Conservation (phyloP, 2,329 filamentous ascomycete species). For the Penicillium sp. region DNA sequence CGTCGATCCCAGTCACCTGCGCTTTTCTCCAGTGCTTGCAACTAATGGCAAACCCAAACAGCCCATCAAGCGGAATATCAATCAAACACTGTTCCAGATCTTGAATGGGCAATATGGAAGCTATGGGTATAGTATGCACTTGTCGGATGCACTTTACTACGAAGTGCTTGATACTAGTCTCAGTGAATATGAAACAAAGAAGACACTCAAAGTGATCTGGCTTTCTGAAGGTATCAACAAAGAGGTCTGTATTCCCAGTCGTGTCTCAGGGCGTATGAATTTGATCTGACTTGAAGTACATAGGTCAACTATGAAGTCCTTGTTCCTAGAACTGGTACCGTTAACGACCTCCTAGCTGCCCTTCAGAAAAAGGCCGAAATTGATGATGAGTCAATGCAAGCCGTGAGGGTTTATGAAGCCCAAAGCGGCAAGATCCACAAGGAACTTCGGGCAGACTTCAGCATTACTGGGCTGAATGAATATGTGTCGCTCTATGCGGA, state of each 20-base stretch:
- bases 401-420: conserved; percentile 76
- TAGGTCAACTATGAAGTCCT: conserved; percentile 59
- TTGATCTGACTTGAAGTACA: neutral
- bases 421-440: conserved; percentile 81
- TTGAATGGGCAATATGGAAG: conserved; percentile 69
- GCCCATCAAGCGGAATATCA: conserved; percentile 68
- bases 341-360: conserved; percentile 71
- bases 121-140: conserved; percentile 65
- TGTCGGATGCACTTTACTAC: conserved; percentile 77
- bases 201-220: conserved; percentile 76
- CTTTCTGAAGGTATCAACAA: conserved; percentile 87
- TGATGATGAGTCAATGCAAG: conserved; percentile 67
- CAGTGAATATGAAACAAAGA: conserved; percentile 89
- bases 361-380: conserved; percentile 78
- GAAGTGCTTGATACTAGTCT: conserved; percentile 93
- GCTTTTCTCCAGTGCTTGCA: conserved; percentile 82
- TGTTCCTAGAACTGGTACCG: conserved; percentile 77
- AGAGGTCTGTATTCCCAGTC: conserved; percentile 54
- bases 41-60: conserved; percentile 72
- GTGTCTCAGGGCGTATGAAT: neutral
- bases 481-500: conserved; percentile 80
- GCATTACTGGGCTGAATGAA: conserved; percentile 79
- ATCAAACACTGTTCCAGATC: conserved; percentile 72
- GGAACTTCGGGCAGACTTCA: conserved; percentile 65
- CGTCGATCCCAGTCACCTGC: conserved; percentile 78